These are phyloP conservation scores for Rhizopogon vinicolor DNA, from an alignment of 768 basidiomycete species.

Conservation along the genomic window DNA sequence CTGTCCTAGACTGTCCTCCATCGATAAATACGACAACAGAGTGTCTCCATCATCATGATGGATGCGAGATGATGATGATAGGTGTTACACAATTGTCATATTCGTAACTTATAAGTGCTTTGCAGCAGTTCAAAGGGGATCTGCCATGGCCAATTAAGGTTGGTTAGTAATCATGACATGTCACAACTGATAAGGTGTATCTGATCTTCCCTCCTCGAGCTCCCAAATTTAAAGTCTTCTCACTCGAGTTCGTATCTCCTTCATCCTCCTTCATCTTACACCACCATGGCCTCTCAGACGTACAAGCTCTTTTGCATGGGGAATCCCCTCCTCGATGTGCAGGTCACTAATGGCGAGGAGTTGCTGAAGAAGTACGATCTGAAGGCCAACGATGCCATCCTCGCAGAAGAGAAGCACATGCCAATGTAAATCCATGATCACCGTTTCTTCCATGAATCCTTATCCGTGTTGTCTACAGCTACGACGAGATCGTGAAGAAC, in stretches of 20 bases:
- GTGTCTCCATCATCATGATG: background rate
- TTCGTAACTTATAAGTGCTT: too few species aligned
- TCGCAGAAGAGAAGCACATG: slow-evolving; percentile 85
- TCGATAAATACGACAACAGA: slow-evolving; percentile 32
- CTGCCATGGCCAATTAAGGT: too few species aligned
- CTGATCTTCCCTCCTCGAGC: background rate
- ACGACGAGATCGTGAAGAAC: slow-evolving; percentile 79
- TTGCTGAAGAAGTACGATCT: slow-evolving; percentile 87
- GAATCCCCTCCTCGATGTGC: slow-evolving; percentile 96
- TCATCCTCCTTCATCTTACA: slow-evolving; percentile 6
- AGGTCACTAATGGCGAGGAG: slow-evolving; percentile 80
- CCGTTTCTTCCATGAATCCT: background rate
- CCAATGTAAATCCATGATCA: slow-evolving; percentile 57
- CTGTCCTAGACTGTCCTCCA: slow-evolving; percentile 24
- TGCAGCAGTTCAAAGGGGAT: too few species aligned
- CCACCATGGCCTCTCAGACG: slow-evolving; percentile 37
- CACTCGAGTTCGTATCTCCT: slow-evolving; percentile 4
- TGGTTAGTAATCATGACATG: background rate
- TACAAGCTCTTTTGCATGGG: slow-evolving; percentile 86
- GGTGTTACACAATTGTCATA: too few species aligned
- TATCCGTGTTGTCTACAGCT: slow-evolving; percentile 43
- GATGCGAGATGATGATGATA: too few species aligned
- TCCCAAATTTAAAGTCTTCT: background rate
- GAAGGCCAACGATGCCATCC: slow-evolving; percentile 93
- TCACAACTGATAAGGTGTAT: background rate